Percentiles rank a stretch among this genome's conserved stretches.
phyloP scores from a whole-genome alignment of 1,284 basidiomycete genomes.

The Leccinum fallax region DNA sequence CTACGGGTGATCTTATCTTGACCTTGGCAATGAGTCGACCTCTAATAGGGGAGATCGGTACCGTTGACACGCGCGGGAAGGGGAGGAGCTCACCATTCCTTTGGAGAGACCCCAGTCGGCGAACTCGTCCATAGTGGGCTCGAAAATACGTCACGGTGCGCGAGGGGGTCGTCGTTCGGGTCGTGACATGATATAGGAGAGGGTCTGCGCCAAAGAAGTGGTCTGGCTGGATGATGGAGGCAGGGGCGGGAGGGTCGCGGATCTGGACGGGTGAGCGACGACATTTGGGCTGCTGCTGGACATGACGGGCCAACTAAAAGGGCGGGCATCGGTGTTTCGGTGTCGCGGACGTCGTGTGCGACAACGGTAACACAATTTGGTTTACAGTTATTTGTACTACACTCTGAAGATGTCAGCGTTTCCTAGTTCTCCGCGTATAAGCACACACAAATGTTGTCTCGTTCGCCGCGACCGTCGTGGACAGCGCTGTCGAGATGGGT shows the following conservation, averaged over 20 bases:
- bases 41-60: slow-evolving; percentile 32
- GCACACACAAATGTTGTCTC: slow-evolving; percentile 14
- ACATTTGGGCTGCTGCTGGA: slow-evolving; percentile 25
- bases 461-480: neutral
- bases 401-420: no score
- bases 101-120: slow-evolving; percentile 78
- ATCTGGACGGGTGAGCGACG: slow-evolving; percentile 58
- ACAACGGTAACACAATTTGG: neutral
- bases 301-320: slow-evolving; percentile 16
- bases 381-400: neutral
- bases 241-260: slow-evolving; percentile 44
- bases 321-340: slow-evolving; percentile 1
- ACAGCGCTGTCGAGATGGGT: neutral
- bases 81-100: slow-evolving; percentile 75
- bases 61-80: neutral
- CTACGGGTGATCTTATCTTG: slow-evolving; percentile 84
- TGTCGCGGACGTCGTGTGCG: slow-evolving; percentile 13
- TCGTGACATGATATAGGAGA: slow-evolving; percentile 56
- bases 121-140: slow-evolving; percentile 87
- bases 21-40: slow-evolving; percentile 76
- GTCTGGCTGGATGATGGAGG: slow-evolving; percentile 67
- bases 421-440: no score
- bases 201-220: slow-evolving; percentile 73
- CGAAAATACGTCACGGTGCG: slow-evolving; percentile 85
- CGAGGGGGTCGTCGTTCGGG: slow-evolving; percentile 58